phyloP scores from a whole-genome alignment of 2,329 filamentous ascomycete species.

The Coniochaeta sp. region DNA sequence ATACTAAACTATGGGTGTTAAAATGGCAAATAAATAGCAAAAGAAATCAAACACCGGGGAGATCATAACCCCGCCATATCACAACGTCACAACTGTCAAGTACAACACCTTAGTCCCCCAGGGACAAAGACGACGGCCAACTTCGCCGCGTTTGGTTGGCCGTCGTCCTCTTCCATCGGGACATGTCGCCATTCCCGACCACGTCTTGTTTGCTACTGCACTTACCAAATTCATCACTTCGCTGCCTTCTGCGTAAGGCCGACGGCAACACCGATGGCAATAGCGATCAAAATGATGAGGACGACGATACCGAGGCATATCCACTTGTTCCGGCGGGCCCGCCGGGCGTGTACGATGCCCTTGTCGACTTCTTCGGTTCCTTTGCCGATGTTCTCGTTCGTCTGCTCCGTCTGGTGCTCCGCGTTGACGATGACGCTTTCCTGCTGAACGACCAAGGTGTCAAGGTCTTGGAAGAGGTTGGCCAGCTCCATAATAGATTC shows the following conservation, averaged over 20 bases:
- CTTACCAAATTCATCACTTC: neutral
- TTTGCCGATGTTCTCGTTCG: constrained; percentile 58
- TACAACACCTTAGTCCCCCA: neutral
- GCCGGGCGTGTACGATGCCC: constrained; percentile 59
- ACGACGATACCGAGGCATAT: constrained; percentile 60
- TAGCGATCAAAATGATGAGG: constrained; percentile 46
- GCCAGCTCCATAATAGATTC: constrained; percentile 64
- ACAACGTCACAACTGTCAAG: neutral
- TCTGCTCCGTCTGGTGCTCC: constrained; percentile 59
- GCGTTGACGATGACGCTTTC: constrained; percentile 54
- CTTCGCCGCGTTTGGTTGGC: neutral
- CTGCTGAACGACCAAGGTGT: constrained; percentile 66
- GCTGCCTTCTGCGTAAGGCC: constrained; percentile 32
- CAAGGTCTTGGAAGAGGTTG: constrained; percentile 66
- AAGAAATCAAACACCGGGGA: neutral
- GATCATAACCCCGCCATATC: neutral
- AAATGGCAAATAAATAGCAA: neutral
- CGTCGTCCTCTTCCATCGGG: neutral
- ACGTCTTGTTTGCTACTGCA: neutral
- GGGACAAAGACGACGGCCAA: neutral
- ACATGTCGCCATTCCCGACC: neutral
- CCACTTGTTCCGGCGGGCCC: constrained; percentile 73
- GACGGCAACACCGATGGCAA: constrained; percentile 47
- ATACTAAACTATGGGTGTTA: neutral
- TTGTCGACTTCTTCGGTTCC: constrained; percentile 63